phyloP scores from a whole-genome alignment of 805 yeast species.

The Metschnikowia gelsemii region DNA sequence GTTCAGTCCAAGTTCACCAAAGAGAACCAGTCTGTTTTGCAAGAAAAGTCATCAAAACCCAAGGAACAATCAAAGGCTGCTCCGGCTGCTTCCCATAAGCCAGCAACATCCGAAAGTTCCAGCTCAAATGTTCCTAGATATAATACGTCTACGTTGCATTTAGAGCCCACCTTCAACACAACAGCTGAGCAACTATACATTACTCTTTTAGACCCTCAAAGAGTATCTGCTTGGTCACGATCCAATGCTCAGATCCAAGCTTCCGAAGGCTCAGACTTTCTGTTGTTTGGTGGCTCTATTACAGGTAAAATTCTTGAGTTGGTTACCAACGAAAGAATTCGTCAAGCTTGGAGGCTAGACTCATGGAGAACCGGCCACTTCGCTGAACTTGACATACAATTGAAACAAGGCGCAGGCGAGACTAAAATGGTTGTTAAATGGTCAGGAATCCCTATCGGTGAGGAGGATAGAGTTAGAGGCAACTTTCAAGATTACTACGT shows the following conservation, averaged over 20 bases:
- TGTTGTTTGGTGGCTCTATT: slow-evolving; percentile 85
- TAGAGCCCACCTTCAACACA: slow-evolving; percentile 81
- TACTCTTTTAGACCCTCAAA: slow-evolving; percentile 71
- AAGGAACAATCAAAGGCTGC: slow-evolving; percentile 6
- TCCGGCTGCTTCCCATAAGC: slow-evolving; percentile 12
- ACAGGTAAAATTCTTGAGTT: slow-evolving; percentile 65
- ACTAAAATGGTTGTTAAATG: slow-evolving; percentile 77
- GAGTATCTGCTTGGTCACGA: slow-evolving; percentile 91
- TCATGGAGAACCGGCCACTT: slow-evolving; percentile 87
- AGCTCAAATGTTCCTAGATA: slow-evolving; percentile 51
- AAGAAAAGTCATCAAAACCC: slow-evolving; percentile 5
- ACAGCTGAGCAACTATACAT: slow-evolving; percentile 81
- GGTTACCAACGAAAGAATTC: slow-evolving; percentile 57
- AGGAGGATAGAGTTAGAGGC: slow-evolving; percentile 80
- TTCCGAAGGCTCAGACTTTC: slow-evolving; percentile 59
- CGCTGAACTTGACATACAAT: slow-evolving; percentile 63
- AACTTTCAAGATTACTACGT: slow-evolving; percentile 91
- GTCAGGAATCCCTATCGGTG: slow-evolving; percentile 92
- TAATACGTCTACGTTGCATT: slow-evolving; percentile 76
- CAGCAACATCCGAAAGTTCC: slow-evolving; percentile 5
- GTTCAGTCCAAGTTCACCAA: slow-evolving; percentile 42
- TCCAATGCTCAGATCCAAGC: slow-evolving; percentile 58
- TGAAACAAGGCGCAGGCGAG: slow-evolving; percentile 80
- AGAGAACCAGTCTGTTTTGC: slow-evolving; percentile 44
- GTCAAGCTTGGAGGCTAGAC: slow-evolving; percentile 80